These are phyloP conservation scores for Schrenkiella parvula DNA, from an alignment of 345 rosid genomes.

Conservation along the genomic window DNA sequence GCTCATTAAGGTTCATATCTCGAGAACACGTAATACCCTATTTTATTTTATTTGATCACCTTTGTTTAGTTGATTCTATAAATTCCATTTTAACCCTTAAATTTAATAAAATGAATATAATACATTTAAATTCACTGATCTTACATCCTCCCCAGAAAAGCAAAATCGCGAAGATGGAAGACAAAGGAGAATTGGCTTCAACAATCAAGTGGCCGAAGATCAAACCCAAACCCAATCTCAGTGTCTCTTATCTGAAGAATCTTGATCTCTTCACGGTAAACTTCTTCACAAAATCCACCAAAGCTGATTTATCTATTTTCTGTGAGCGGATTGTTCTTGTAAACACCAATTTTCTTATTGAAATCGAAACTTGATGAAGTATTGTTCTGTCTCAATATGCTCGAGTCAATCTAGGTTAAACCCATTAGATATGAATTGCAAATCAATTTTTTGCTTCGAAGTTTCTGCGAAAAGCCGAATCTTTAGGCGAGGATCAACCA, in stretches of 20 bases:
- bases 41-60: too few species aligned
- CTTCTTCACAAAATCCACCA: slow-evolving; percentile 1
- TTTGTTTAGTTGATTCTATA: too few species aligned
- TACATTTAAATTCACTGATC: neutral
- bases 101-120: slow-evolving; percentile 8
- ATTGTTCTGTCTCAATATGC: neutral
- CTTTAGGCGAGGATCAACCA: neutral
- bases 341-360: neutral
- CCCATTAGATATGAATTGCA: neutral
- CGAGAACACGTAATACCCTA: neutral
- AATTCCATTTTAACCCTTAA: too few species aligned
- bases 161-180: slow-evolving; percentile 48
- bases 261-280: slow-evolving; percentile 67
- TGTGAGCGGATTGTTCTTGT: too few species aligned
- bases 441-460: neutral
- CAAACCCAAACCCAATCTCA: slow-evolving; percentile 53
- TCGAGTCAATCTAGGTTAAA: neutral
- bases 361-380: neutral
- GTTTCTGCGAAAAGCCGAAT: neutral
- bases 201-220: slow-evolving; percentile 56
- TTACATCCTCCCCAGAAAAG: slow-evolving; percentile 2
- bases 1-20: too few species aligned
- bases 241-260: slow-evolving; percentile 47
- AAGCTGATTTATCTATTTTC: neutral
- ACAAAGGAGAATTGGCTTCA: slow-evolving; percentile 26